Evolutionary conservation across 2,329 filamentous ascomycete genomes (phyloP).

Genomic region (Tolypocladium nubicola): DNA sequence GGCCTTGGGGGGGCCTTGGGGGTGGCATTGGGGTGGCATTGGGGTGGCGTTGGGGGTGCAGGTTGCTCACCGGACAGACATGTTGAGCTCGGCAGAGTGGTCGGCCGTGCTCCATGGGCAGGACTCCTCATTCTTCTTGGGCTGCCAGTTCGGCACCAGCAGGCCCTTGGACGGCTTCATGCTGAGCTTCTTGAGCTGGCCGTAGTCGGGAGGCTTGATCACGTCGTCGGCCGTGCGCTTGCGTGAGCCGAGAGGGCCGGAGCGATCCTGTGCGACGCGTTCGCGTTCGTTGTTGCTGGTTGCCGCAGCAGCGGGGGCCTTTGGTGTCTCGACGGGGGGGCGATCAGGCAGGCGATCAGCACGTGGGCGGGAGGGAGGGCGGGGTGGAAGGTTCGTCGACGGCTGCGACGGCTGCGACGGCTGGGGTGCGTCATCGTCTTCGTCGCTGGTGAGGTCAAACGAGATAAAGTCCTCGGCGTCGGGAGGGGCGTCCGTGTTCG

Average conservation of each 20-base stretch:
- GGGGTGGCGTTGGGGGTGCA: no score
- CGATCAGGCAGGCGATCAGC: slow-evolving; percentile 2
- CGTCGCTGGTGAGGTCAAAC: slow-evolving; percentile 56
- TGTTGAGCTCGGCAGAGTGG: slow-evolving; percentile 40
- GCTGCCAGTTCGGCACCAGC: slow-evolving; percentile 42
- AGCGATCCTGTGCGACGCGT: slow-evolving; percentile 15
- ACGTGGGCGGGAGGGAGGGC: slow-evolving; percentile 10
- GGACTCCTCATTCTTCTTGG: slow-evolving; percentile 27
- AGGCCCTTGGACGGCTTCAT: slow-evolving; percentile 39
- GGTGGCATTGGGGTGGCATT: neutral
- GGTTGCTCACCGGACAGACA: slow-evolving; percentile 43
- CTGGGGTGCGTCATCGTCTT: slow-evolving; percentile 19
- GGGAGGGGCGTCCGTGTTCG: slow-evolving; percentile 39
- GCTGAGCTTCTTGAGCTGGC: slow-evolving; percentile 37
- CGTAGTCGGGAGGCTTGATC: slow-evolving; percentile 48
- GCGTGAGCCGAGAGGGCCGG: slow-evolving; percentile 46
- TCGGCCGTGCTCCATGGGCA: slow-evolving; percentile 55
- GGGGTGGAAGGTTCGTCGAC: slow-evolving; percentile 5
- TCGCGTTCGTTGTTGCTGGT: slow-evolving; percentile 8
- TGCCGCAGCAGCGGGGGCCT: slow-evolving; percentile 6
- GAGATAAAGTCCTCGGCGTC: slow-evolving; percentile 82
- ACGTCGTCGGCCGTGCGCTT: slow-evolving; percentile 68
- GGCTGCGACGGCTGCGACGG: neutral
- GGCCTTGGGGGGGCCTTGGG: no score
- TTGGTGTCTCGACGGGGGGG: slow-evolving; percentile 7